A percentile compares a stretch with the other conserved stretches of the same genome.
Evolutionary conservation across 495 filamentous ascomycete species (phyloP).

Genomic region (Hypoxylon fragiforme): DNA sequence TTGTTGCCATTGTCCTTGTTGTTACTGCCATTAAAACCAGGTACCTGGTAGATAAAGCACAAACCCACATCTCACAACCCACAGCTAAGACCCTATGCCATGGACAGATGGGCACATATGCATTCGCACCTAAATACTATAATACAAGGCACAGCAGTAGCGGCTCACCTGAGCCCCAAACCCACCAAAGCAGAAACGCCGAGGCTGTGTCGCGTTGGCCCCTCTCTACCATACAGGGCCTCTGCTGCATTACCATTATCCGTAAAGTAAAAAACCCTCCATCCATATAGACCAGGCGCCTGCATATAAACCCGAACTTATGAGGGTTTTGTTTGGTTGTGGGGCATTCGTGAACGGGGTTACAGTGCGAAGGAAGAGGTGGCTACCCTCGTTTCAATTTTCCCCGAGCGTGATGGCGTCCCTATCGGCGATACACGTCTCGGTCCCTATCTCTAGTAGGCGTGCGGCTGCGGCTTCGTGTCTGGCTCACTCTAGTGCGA

Average conservation of each 20-base stretch:
- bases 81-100: not conserved
- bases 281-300: no score
- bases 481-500: conserved; percentile 47
- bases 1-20: no score
- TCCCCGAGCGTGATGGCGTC: conserved; percentile 1
- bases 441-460: conserved; percentile 51
- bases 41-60: no score
- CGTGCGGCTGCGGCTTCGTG: conserved; percentile 55
- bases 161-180: not conserved
- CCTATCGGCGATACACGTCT: conserved; percentile 48
- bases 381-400: not conserved
- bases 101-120: not conserved
- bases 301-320: not conserved
- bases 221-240: conserved; percentile 6
- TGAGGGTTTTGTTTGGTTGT: not conserved
- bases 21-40: no score
- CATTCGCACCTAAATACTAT: not conserved
- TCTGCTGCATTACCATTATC: not conserved
- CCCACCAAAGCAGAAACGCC: conserved; percentile 11
- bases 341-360: not conserved
- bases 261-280: not conserved
- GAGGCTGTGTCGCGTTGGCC: not conserved
- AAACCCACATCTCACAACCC: no score
- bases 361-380: not conserved
- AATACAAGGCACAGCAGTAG: not conserved